A percentile compares a stretch with the other conserved stretches of the same genome.
phyloP scores from a whole-genome alignment of 2,329 filamentous ascomycete species.

The Alternaria sp. region DNA sequence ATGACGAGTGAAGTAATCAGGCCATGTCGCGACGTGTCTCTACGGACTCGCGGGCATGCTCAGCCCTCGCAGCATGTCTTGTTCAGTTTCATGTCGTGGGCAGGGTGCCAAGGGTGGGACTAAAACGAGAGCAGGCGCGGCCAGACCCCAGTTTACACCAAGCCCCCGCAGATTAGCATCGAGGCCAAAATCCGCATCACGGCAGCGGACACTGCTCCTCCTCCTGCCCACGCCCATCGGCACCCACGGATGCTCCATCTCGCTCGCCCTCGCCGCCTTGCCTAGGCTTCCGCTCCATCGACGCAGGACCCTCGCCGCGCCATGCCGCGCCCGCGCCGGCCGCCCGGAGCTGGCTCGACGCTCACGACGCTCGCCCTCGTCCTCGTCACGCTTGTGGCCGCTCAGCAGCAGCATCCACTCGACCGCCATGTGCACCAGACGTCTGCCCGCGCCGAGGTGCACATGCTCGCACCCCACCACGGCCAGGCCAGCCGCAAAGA shows the following conservation, averaged over 20 bases:
- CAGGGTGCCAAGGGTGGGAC: neutral
- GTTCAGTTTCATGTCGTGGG: slow-evolving; percentile 7
- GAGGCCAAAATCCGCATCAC: slow-evolving; percentile 21
- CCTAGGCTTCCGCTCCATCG: slow-evolving; percentile 37
- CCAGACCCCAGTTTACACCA: slow-evolving; percentile 23
- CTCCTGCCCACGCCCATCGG: slow-evolving; percentile 20
- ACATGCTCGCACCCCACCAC: slow-evolving; percentile 18
- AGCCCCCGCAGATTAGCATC: slow-evolving; percentile 34
- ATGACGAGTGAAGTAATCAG: neutral
- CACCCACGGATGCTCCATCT: slow-evolving; percentile 43
- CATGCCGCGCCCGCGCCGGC: slow-evolving; percentile 50
- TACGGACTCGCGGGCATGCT: neutral
- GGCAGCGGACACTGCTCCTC: slow-evolving; percentile 6
- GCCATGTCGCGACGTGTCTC: neutral
- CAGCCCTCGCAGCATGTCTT: neutral
- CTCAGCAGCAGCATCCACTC: slow-evolving; percentile 52
- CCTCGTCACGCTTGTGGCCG: slow-evolving; percentile 46
- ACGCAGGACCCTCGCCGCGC: slow-evolving; percentile 37
- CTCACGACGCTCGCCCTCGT: slow-evolving; percentile 46
- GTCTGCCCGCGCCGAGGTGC: slow-evolving; percentile 36
- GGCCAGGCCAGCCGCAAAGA: slow-evolving; percentile 14
- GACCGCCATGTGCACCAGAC: slow-evolving; percentile 29
- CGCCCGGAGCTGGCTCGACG: slow-evolving; percentile 48
- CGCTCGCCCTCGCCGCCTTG: slow-evolving; percentile 35
- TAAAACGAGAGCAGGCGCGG: slow-evolving; percentile 24